Conservation (phyloP, 139 green algal species). For the Picochlorum costavermella region DNA sequence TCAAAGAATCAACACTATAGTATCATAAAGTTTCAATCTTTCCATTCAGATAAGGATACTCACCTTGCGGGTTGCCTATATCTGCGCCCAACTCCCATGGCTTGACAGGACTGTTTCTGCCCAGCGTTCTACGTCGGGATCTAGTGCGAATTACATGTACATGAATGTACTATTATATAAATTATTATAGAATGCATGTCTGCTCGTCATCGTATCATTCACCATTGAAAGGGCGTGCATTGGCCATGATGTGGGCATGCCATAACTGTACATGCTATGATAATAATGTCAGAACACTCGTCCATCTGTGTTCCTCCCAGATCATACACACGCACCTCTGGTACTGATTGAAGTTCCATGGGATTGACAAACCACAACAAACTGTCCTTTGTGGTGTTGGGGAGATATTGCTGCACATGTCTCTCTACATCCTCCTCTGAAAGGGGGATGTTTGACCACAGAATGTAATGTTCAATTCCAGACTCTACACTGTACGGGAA, state of each 20-base stretch:
- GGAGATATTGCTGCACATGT: neutral
- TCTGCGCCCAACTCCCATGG: no score
- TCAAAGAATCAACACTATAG: no score
- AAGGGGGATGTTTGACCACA: slow-evolving; percentile 2
- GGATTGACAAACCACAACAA: slow-evolving; percentile 12
- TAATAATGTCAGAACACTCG: neutral
- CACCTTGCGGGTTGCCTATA: no score
- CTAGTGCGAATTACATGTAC: no score
- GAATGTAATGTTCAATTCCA: slow-evolving; percentile 8
- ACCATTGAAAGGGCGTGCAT: no score
- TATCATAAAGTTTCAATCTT: no score
- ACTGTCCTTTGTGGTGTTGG: neutral
- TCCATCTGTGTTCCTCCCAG: neutral
- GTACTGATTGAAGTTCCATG: slow-evolving; percentile 5
- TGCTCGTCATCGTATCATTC: no score
- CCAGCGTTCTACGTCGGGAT: no score
- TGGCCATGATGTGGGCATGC: slow-evolving; percentile 15
- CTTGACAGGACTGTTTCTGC: no score
- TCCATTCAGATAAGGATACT: no score
- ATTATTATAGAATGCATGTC: no score
- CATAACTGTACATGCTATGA: neutral
- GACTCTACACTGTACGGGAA: slow-evolving; percentile 8
- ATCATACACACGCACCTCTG: neutral
- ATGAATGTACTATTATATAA: no score
- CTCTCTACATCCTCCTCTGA: neutral